phyloP scores from a whole-genome alignment of 2,329 filamentous ascomycete genomes.

The Gliomastix tumulicola region DNA sequence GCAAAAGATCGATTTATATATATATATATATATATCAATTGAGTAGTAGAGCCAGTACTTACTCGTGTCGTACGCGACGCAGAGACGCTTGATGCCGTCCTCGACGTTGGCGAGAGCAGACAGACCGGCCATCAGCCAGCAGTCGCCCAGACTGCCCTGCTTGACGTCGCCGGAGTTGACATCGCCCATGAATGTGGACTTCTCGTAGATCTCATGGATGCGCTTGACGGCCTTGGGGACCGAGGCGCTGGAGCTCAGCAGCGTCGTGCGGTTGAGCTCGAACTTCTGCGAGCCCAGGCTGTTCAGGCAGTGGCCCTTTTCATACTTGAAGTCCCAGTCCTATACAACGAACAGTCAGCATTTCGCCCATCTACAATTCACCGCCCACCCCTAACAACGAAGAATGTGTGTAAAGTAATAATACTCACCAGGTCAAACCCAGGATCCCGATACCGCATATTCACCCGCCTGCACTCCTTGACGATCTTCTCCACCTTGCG shows the following conservation, averaged over 20 bases:
- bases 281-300: slow-evolving; percentile 44
- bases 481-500: slow-evolving; percentile 56
- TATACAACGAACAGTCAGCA: slow-evolving; percentile 18
- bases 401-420: background rate
- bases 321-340: slow-evolving; percentile 64
- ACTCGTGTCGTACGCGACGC: slow-evolving; percentile 65
- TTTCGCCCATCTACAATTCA: no score
- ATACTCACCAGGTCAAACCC: slow-evolving; percentile 47
- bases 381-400: no score
- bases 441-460: slow-evolving; percentile 71
- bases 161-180: slow-evolving; percentile 68
- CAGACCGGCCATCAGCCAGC: slow-evolving; percentile 75
- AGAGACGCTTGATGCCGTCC: slow-evolving; percentile 63
- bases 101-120: slow-evolving; percentile 70
- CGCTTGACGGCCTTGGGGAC: slow-evolving; percentile 71
- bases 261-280: slow-evolving; percentile 36
- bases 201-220: slow-evolving; percentile 67
- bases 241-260: slow-evolving; percentile 36
- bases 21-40: no score
- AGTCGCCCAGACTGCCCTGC: slow-evolving; percentile 72
- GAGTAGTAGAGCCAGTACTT: slow-evolving; percentile 11
- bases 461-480: slow-evolving; percentile 62
- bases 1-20: no score
- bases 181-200: slow-evolving; percentile 60
- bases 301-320: slow-evolving; percentile 49